Evolutionary conservation across 495 filamentous ascomycete species (phyloP), one percentile per base, ranked within the genome.

Genomic region (Neurospora sp.): DNA sequence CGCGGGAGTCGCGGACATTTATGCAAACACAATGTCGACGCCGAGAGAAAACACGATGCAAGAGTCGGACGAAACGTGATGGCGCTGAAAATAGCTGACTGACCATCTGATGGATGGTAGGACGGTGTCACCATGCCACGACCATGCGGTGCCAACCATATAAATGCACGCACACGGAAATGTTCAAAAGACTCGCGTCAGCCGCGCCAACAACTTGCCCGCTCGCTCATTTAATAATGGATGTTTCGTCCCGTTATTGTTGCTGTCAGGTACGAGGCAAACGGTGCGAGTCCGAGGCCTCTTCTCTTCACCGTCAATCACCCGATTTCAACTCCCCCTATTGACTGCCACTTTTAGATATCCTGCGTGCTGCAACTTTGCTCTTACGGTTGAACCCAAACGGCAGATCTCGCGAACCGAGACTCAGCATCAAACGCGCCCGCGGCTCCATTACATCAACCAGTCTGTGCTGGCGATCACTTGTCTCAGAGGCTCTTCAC

Each of bases 401-500:
- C 48, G 23, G 48, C 41, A 37, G 27, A 73, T 39, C 66, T 23
- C 31, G 27, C 70, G 41, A 70, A 71, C 71, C 44, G 69, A 54
- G 44, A 44, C 23, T 27, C 37, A 12, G 37, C 40, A 59, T 35
- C 44, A 9, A 35, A 35, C 35, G 31, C 3, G 3, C 31, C 3
- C 31, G 31, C 1, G 31, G 31, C 31, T 35, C 31, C 5, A 35
- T 35, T 35, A 5, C 35, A 35, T 5, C 4, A 35, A 35, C 35
- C 35, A 35, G 35, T 35, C 35, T 72, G 31, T 37, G 46, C 69
- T n/a, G 76, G 59, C 70, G 71, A 79, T 78, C 75, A 72, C 39
- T 48, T 72, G 75, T 77, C 75, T 78, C 78, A 73, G 70, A 59
- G 16, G 3, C 39, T 70, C 40, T 48, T 73, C 72, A 70, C 48